Base-by-base conservation (phyloP, 2,329 filamentous ascomycete species). In the Fusarium udum region DNA sequence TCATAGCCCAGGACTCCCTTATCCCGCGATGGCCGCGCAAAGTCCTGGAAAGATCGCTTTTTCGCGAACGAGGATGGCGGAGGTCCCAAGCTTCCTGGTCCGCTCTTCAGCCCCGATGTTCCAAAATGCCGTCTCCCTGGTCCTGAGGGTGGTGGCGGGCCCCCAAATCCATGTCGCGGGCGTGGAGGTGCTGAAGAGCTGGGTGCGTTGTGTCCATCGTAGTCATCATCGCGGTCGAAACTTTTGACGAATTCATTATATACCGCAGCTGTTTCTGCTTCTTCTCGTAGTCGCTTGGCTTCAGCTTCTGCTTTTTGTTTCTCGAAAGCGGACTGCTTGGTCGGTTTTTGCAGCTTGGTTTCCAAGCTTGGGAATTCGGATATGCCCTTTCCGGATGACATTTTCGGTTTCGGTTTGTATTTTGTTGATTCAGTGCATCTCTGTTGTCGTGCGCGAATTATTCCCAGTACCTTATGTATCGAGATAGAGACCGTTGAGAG, bases 161-260 rank as follows among this genome's bases (percentile, higher is more conserved):
- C 76, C 52, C 78, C 76, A 51, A 81, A 80, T 46, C 77, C 79
- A 49, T 71, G 75, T 31, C 78, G 79, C 22, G 73, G 64, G 16
- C 76, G 78, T 45, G 69, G 63, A 12, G 71, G 73, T 37, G 61
- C 66, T 37, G 63, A 63, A 48, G 70, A 66, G 58, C 63, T 58
- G 18, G 52, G 55, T 34, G 67, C 46, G 13, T 45, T 45, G 26
- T 65, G 67, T n/a, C 68, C 55, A 34, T 72, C 66, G 48, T 87
- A 85, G 45, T 87, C 85, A 32, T 88, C 88, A 42, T 91, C 89
- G 69, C 88, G 85, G 49, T 91, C 91, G 77, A 93, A 93, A 62
- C 88, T 94, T 82, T 95, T 95, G 64, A 96, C 90, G 75, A 97
- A 97, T 74, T 95, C 94, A 76, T 94, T 91, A 81, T 95, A 93